A percentile compares a stretch with the other conserved stretches of the same genome.
Conservation (phyloP, 2,329 filamentous ascomycete genomes). For the Phyllosticta capitalensis region DNA sequence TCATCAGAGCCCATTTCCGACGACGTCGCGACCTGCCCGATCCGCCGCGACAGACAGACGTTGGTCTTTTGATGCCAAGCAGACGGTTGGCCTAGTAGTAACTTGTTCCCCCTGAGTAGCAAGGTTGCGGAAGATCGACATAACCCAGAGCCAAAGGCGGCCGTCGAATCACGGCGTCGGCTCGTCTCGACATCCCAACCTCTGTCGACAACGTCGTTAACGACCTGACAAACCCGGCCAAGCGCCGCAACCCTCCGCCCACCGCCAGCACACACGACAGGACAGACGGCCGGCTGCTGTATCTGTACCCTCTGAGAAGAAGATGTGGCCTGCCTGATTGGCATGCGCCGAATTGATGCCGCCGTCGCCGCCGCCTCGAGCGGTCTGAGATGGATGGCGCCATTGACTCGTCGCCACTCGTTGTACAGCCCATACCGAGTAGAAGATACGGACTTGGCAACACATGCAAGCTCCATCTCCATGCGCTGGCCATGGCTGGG, state of each 20-base stretch:
- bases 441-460: background rate
- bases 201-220: background rate
- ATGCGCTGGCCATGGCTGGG: background rate
- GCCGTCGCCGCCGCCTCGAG: background rate
- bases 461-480: background rate
- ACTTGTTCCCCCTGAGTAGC: background rate
- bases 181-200: background rate
- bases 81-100: background rate
- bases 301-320: no score
- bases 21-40: background rate
- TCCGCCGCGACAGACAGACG: background rate
- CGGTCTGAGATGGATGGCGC: background rate
- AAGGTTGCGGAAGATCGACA: constrained; percentile 11
- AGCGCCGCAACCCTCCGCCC: background rate
- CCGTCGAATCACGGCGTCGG: background rate
- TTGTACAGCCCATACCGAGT: background rate
- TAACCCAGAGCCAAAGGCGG: constrained; percentile 4
- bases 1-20: background rate
- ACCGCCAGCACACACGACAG: background rate
- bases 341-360: background rate
- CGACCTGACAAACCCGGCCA: background rate
- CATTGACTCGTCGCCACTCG: background rate
- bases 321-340: background rate
- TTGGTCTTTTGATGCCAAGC: background rate
- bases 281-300: no score